Conservation (phyloP, 331 rosid species). For the Pyracantha coccinea region DNA sequence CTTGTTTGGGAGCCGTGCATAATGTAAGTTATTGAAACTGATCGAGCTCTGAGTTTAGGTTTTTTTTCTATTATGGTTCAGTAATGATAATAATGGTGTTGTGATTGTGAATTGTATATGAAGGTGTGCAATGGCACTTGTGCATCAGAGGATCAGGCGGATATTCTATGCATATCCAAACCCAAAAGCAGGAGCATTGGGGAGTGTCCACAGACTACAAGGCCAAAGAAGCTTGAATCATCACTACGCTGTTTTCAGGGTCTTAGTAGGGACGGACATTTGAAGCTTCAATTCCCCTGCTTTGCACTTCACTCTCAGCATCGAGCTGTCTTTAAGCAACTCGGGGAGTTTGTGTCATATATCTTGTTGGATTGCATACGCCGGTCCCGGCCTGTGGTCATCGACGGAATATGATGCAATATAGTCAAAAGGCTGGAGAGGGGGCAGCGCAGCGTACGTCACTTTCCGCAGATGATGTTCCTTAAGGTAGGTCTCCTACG, state of each 20-base stretch:
- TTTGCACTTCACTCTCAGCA: neutral
- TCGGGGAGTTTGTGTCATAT: too few species aligned
- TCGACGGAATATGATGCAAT: too few species aligned
- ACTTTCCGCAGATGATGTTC: too few species aligned
- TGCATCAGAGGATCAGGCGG: slow-evolving; percentile 83
- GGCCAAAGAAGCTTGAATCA: slow-evolving; percentile 90
- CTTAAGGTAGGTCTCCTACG: too few species aligned
- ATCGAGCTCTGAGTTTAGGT: neutral
- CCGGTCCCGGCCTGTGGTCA: too few species aligned
- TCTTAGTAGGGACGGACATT: slow-evolving; percentile 19
- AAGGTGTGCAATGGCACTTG: slow-evolving; percentile 99
- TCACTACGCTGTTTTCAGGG: slow-evolving; percentile 80
- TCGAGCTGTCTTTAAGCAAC: too few species aligned
- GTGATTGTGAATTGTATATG: slow-evolving; percentile 3
- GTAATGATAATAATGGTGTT: neutral
- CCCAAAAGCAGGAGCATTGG: slow-evolving; percentile 73
- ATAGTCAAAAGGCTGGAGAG: neutral
- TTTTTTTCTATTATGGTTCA: neutral
- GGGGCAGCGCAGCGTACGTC: too few species aligned
- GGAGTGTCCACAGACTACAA: slow-evolving; percentile 75
- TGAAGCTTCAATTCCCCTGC: neutral
- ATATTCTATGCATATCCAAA: slow-evolving; percentile 81
- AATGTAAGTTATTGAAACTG: slow-evolving; percentile 46
- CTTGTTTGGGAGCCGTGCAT: slow-evolving; percentile 95
- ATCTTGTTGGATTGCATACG: too few species aligned